Percentiles rank a stretch among this genome's conserved stretches.
These are phyloP conservation scores for Sphagnum contortum DNA, from an alignment of 225 moss, liverwort and hornwort genomes.

Conservation along the genomic window DNA sequence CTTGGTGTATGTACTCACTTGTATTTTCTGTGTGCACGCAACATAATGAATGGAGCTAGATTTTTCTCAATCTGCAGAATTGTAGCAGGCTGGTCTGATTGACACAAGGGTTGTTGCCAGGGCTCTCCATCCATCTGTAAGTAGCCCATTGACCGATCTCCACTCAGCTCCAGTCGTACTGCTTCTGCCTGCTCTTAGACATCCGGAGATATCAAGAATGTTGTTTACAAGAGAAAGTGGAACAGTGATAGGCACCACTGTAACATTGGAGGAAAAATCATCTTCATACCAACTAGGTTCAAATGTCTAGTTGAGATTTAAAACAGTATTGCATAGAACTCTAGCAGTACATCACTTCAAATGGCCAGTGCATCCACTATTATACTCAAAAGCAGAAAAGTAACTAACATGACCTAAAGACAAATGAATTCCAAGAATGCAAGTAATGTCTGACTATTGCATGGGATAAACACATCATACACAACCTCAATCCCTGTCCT, in stretches of 20 bases:
- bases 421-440: no score
- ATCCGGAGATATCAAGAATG: not conserved
- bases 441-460: no score
- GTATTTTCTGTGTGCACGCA: no score
- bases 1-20: no score
- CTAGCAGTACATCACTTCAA: not conserved
- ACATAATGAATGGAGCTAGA: slow-evolving; percentile 32
- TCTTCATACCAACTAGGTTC: no score
- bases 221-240: not conserved
- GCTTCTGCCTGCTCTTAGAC: slow-evolving; percentile 42
- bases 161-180: slow-evolving; percentile 56
- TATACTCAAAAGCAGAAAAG: no score
- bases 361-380: no score
- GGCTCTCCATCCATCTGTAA: slow-evolving; percentile 98
- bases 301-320: no score
- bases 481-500: no score
- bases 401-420: no score
- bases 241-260: not conserved
- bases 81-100: slow-evolving; percentile 37
- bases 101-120: slow-evolving; percentile 88
- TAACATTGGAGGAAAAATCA: not conserved
- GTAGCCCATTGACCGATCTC: slow-evolving; percentile 46
- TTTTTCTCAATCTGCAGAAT: slow-evolving; percentile 49
- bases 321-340: not conserved
- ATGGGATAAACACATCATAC: no score